A percentile compares a stretch with the other conserved stretches of the same genome.
Evolutionary conservation across 192 early-diverging fungal species (phyloP).

Genomic region (Coemansia sp.): DNA sequence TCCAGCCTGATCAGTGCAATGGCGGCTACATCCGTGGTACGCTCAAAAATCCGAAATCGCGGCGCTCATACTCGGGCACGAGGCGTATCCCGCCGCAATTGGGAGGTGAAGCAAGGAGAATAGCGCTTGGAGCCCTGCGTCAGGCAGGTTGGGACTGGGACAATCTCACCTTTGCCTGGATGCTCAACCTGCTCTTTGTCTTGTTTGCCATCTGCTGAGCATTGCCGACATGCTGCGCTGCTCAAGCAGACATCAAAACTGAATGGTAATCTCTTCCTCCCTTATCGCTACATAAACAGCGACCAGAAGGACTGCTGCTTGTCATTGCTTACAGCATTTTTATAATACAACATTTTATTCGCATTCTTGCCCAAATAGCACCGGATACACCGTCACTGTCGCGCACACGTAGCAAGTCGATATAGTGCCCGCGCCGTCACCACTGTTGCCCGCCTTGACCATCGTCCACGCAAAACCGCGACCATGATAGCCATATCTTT

Average conservation of each 20-base stretch:
- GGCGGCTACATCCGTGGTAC: neutral
- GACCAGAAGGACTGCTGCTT: neutral
- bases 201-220: neutral
- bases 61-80: constrained; percentile 6
- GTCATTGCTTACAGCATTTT: too few relatives aligned
- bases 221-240: constrained; percentile 6
- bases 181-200: constrained; percentile 2
- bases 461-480: neutral
- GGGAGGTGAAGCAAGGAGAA: neutral
- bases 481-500: constrained; percentile 41
- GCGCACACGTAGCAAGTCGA: too few relatives aligned
- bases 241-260: neutral
- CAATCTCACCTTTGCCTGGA: neutral
- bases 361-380: too few relatives aligned
- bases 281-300: neutral
- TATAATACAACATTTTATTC: too few relatives aligned
- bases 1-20: neutral
- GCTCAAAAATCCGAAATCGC: neutral
- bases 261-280: constrained; percentile 2
- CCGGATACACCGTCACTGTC: too few relatives aligned
- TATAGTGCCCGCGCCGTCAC: too few relatives aligned
- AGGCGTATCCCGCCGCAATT: neutral
- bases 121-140: neutral
- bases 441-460: neutral
- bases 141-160: neutral